Evolutionary conservation across 345 rosid genomes (phyloP).

Genomic region (Gossypium rotundifolium): DNA sequence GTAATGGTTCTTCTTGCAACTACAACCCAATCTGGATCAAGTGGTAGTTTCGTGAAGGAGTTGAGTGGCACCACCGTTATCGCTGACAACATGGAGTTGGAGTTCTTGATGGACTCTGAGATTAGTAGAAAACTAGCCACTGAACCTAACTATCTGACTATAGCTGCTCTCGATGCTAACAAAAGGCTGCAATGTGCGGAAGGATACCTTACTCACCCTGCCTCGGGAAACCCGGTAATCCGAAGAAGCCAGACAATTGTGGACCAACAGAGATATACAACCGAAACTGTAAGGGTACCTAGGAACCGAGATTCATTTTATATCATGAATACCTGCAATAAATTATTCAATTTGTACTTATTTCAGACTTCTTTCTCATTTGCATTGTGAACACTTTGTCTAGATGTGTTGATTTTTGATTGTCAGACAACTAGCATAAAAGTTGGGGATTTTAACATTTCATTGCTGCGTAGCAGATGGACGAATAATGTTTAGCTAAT

Average conservation of each 20-base stretch:
- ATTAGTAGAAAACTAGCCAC: background rate
- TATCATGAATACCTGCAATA: background rate
- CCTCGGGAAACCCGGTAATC: too few relatives aligned
- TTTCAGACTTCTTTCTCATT: background rate
- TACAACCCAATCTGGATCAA: background rate
- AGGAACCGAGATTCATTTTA: background rate
- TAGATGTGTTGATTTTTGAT: background rate
- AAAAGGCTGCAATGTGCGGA: background rate
- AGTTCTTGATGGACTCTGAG: background rate
- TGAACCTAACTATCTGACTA: accelerated
- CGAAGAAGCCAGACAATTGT: too few relatives aligned
- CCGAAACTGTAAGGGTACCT: background rate
- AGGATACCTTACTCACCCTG: background rate
- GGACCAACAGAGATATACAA: too few relatives aligned
- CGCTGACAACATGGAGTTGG: background rate
- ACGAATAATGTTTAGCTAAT: background rate
- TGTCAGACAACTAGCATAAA: background rate
- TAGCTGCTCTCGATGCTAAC: background rate
- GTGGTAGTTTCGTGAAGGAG: background rate
- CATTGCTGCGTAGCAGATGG: background rate
- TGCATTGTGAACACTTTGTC: background rate
- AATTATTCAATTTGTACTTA: background rate
- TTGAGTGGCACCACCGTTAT: background rate
- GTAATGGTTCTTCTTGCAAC: background rate
- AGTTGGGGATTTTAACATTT: background rate